Percentiles rank a stretch among this genome's conserved stretches.
These are phyloP conservation scores for Russula lepida DNA, from an alignment of 768 basidiomycete species.

Conservation along the genomic window DNA sequence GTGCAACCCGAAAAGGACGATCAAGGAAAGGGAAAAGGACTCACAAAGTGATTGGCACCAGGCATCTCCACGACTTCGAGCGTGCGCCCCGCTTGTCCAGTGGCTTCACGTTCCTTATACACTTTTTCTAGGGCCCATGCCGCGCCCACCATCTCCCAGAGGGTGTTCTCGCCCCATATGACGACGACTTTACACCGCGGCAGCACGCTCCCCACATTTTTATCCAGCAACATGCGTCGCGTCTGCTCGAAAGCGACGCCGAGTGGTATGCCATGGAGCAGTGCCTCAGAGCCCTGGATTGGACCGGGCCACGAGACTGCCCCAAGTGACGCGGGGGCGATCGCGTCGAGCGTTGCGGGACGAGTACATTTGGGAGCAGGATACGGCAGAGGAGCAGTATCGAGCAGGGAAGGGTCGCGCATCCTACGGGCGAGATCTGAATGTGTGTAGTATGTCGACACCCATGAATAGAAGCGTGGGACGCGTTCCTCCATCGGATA, in stretches of 20 bases:
- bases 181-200: constrained; percentile 19
- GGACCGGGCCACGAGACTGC: constrained; percentile 16
- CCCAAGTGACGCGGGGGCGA: constrained; percentile 4
- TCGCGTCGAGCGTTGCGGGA: constrained; percentile 17
- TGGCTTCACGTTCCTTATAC: constrained; percentile 10
- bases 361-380: constrained; percentile 2
- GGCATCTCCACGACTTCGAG: constrained; percentile 17
- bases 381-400: constrained; percentile 6
- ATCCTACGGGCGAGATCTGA: not conserved
- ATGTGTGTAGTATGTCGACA: constrained; percentile 20
- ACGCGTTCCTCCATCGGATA: constrained; percentile 14
- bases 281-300: constrained; percentile 15
- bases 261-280: constrained; percentile 16
- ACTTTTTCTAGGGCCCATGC: constrained; percentile 16
- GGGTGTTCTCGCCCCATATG: constrained; percentile 16
- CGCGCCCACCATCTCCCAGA: constrained; percentile 16
- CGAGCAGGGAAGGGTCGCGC: constrained; percentile 11
- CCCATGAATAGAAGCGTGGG: constrained; percentile 18
- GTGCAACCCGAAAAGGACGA: too few relatives aligned
- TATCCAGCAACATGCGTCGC: constrained; percentile 9
- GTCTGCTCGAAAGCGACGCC: constrained; percentile 7
- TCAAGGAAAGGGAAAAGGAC: not conserved
- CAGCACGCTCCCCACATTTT: constrained; percentile 3
- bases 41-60: constrained; percentile 20
- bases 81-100: constrained; percentile 4